phyloP scores from a whole-genome alignment of 2,329 filamentous ascomycete species.

The Onygena corvina region DNA sequence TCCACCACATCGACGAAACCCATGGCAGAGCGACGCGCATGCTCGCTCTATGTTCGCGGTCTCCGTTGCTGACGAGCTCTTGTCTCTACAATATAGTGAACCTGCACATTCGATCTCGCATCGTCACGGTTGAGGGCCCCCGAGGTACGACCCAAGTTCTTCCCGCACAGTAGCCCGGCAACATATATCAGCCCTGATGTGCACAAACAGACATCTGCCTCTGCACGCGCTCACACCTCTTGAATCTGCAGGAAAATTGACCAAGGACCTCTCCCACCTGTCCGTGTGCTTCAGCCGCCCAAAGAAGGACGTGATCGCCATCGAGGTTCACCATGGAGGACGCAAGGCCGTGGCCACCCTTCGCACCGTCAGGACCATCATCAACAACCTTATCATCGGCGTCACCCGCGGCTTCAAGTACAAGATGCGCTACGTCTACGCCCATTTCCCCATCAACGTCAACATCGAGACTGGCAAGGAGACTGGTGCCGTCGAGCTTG shows the following conservation, averaged over 20 bases:
- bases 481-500: constrained; percentile 76
- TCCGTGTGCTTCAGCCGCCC: constrained; percentile 89
- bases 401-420: constrained; percentile 99
- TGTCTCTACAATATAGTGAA: constrained; percentile 56
- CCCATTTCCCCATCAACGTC: constrained; percentile 99
- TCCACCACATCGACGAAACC: no score
- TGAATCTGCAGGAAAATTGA: constrained; percentile 62
- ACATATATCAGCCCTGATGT: neutral
- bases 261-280: constrained; percentile 92
- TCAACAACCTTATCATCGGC: constrained; percentile 97
- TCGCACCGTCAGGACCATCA: constrained; percentile 92
- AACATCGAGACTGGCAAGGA: constrained; percentile 95
- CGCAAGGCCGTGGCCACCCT: constrained; percentile 98
- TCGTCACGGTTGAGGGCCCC: constrained; percentile 94
- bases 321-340: constrained; percentile 96
- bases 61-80: constrained; percentile 18
- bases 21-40: neutral
- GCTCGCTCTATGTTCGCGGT: neutral
- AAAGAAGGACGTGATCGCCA: constrained; percentile 76
- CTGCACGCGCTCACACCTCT: neutral
- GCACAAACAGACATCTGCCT: neutral
- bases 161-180: neutral
- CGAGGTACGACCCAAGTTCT: constrained; percentile 49
- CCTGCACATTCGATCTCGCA: constrained; percentile 90
- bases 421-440: constrained; percentile 99